These are phyloP conservation scores for Lepidium didymum DNA, from an alignment of 345 rosid genomes.

Conservation along the genomic window DNA sequence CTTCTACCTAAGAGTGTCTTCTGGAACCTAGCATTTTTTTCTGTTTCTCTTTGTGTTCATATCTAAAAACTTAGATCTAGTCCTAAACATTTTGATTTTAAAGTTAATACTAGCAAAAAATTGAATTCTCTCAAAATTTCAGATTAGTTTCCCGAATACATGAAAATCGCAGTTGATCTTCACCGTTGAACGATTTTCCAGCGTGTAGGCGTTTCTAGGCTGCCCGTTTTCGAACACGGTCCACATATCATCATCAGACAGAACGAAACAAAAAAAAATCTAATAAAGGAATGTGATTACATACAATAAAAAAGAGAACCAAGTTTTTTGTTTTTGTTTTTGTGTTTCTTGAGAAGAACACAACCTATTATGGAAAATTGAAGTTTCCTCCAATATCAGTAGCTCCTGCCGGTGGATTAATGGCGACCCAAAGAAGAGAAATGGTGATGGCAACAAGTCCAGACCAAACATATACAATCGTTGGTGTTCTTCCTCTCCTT, in stretches of 20 bases:
- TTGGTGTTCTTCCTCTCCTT: constrained; percentile 92
- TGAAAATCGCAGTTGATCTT: too few species aligned
- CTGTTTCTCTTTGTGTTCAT: too few species aligned
- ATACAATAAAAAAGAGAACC: background rate
- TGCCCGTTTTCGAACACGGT: too few species aligned
- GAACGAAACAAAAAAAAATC: background rate
- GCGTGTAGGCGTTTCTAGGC: too few species aligned
- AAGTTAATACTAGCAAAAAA: too few species aligned
- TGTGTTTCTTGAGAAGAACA: background rate
- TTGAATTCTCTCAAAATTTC: too few species aligned
- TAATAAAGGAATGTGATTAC: constrained; percentile 17
- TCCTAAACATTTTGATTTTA: too few species aligned
- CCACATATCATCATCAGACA: constrained; percentile 1
- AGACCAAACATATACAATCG: constrained; percentile 96
- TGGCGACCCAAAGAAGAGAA: constrained; percentile 96
- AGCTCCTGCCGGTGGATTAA: constrained; percentile 69
- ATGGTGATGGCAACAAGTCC: constrained; percentile 91
- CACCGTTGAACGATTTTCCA: too few species aligned
- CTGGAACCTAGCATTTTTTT: too few species aligned
- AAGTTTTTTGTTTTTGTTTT: background rate
- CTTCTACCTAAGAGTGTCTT: too few species aligned
- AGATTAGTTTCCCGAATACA: too few species aligned
- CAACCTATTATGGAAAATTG: constrained; percentile 65
- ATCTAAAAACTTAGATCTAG: too few species aligned
- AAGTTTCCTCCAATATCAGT: constrained; percentile 84